Percentiles rank a stretch among this genome's conserved stretches.
phyloP scores from a whole-genome alignment of 768 basidiomycete genomes.

The Tulasnella calospora region DNA sequence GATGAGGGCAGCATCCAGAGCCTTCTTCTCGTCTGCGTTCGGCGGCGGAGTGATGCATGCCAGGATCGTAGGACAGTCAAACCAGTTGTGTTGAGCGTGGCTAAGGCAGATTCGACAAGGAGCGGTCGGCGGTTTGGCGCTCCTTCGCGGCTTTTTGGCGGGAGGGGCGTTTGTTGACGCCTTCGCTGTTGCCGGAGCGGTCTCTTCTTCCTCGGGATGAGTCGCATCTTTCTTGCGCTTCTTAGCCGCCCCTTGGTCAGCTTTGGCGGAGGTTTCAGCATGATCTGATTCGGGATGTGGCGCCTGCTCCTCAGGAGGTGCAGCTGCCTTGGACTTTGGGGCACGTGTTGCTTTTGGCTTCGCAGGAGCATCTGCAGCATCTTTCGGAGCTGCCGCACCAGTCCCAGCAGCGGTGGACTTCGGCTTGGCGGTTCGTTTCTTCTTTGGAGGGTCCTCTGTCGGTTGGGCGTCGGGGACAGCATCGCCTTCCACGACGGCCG shows the following conservation, averaged over 20 bases:
- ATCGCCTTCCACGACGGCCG: not conserved
- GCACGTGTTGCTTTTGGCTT: not conserved
- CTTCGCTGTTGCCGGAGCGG: not conserved
- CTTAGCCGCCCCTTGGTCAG: not conserved
- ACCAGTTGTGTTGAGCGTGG: not conserved
- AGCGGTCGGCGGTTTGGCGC: not conserved
- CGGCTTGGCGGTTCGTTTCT: not conserved
- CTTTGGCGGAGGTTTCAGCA: not conserved
- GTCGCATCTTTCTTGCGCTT: not conserved
- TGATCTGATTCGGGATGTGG: not conserved
- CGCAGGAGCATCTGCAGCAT: not conserved
- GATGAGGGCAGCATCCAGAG: not conserved
- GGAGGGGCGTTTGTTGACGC: not conserved
- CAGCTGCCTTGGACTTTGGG: not conserved
- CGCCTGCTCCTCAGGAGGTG: not conserved
- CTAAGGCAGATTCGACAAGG: not conserved
- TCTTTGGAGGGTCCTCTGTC: not conserved
- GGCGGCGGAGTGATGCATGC: not conserved
- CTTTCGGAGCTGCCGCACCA: not conserved
- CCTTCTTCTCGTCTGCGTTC: not conserved
- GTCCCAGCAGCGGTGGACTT: not conserved
- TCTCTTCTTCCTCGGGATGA: not conserved
- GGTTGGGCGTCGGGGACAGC: not conserved
- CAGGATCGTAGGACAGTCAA: not conserved
- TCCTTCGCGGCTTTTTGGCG: not conserved